Evolutionary conservation across 169 alveolate genomes (phyloP), one percentile per base, ranked within the genome.

Genomic region (Amoebophrya sp.): DNA sequence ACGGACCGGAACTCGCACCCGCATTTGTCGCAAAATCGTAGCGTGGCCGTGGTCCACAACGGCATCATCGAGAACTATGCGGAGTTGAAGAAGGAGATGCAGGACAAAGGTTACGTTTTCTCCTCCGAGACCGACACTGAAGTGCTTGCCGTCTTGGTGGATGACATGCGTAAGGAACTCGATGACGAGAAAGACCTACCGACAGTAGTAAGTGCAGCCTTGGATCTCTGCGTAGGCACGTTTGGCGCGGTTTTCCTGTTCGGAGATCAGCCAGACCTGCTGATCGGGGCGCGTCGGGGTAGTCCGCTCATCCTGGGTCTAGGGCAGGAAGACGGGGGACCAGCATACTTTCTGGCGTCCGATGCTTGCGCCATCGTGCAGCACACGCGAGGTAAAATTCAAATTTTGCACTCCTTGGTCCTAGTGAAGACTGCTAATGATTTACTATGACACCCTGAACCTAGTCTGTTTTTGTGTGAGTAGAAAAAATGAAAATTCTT

Each of bases 1-100:
- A 97, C 98, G 0, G 99, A 97, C 93, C 94, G 93, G 41, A 98
- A 98, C 94, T 99, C 99, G 38, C 99, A 98, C 95, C 99, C 99
- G 55, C 99, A 98, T 94, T 93, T 94, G 54, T 99, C 97, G 93
- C 92, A 93, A 36, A 92, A 93, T 77, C 95, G 95, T 29, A 94
- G 98, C 90, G 93, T 98, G 14, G 96, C 98, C 54, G 94, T 98
- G 26, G 99, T 97, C 40, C 99, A 98, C 93, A 98, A 98, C 93
- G 99, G 99, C 1, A 96, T 98, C 54, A 95, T 97, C 36, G 98
- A 96, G 77, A 97, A 97, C 93, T 96, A 94, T 92, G 91, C 90
- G 41, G 93, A 95, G 76, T 90, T 96, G 40, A 95, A 94, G 91
- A 93, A 92, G 0, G 95, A 95, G 89, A 53, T 95, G 89, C 89